These are phyloP conservation scores for Quercus tomentella DNA, from an alignment of 331 rosid genomes.

Conservation along the genomic window DNA sequence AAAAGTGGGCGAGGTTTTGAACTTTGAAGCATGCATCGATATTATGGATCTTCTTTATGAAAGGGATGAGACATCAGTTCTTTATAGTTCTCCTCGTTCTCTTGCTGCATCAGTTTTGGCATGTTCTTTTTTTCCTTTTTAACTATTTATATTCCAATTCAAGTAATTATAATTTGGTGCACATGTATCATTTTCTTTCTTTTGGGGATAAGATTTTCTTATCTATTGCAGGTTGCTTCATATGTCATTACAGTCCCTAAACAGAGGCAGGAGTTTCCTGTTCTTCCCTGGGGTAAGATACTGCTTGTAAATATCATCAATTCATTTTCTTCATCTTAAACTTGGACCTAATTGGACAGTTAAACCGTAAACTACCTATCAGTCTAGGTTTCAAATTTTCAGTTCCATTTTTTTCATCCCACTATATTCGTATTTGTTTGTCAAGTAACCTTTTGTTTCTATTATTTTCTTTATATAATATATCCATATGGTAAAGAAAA, in stretches of 20 bases:
- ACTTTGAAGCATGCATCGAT: conserved; percentile 73
- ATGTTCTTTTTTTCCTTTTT: conserved; percentile 10
- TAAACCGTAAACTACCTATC: not conserved
- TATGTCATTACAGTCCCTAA: conserved; percentile 71
- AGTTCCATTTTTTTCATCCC: too few relatives aligned
- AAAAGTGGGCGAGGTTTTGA: conserved; percentile 69
- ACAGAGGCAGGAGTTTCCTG: conserved; percentile 76
- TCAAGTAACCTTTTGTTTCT: too few relatives aligned
- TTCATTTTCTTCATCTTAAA: not conserved
- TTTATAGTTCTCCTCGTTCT: conserved; percentile 46
- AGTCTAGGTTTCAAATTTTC: not conserved
- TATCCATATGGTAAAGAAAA: too few relatives aligned
- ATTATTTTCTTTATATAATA: too few relatives aligned
- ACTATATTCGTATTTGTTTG: too few relatives aligned
- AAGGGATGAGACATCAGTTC: conserved; percentile 56
- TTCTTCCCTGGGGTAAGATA: conserved; percentile 85
- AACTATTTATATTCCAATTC: not conserved
- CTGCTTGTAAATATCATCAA: not conserved
- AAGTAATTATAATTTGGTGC: not conserved
- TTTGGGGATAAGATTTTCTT: not conserved
- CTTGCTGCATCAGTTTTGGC: conserved; percentile 87
- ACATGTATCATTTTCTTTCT: not conserved
- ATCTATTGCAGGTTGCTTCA: conserved; percentile 56
- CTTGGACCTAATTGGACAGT: not conserved
- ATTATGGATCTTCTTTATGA: conserved; percentile 88